Conservation (phyloP, 148 eudicot species). For the Bassia scoparia region DNA sequence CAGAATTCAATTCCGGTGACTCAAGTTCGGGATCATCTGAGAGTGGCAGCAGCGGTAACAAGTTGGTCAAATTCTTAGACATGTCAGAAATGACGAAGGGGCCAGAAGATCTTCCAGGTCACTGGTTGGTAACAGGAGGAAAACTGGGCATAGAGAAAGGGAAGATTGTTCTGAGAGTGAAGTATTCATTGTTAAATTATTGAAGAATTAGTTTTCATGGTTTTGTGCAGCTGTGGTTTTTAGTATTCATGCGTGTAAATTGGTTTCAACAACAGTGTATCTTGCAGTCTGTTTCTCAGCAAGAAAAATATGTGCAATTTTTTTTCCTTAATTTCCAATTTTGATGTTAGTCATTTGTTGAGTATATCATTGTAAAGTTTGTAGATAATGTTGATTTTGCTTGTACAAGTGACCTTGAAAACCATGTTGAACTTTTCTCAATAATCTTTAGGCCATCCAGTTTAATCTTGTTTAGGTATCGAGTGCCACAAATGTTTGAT, state of each 20-base stretch:
- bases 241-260: conserved; percentile 13
- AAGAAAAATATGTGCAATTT: conserved; percentile 20
- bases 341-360: conserved; percentile 26
- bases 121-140: conserved; percentile 92
- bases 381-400: conserved; percentile 33
- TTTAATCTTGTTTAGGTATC: too few species aligned
- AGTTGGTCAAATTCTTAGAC: conserved; percentile 70
- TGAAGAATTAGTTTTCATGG: conserved; percentile 24
- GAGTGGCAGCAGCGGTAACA: conserved; percentile 33
- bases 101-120: conserved; percentile 78
- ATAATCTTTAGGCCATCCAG: too few species aligned
- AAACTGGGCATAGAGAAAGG: conserved; percentile 90
- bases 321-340: conserved; percentile 24
- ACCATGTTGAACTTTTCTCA: not conserved
- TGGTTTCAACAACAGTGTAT: conserved; percentile 18
- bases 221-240: conserved; percentile 24
- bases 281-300: conserved; percentile 20
- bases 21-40: conserved; percentile 47
- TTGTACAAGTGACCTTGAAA: not conserved
- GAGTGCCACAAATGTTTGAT: too few species aligned
- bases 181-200: conserved; percentile 84
- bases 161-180: conserved; percentile 73
- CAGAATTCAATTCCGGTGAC: conserved; percentile 33
- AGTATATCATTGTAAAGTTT: conserved; percentile 30
- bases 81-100: conserved; percentile 82